These are phyloP conservation scores for Alternaria rosae DNA, from an alignment of 2,329 filamentous ascomycete species.

Conservation along the genomic window DNA sequence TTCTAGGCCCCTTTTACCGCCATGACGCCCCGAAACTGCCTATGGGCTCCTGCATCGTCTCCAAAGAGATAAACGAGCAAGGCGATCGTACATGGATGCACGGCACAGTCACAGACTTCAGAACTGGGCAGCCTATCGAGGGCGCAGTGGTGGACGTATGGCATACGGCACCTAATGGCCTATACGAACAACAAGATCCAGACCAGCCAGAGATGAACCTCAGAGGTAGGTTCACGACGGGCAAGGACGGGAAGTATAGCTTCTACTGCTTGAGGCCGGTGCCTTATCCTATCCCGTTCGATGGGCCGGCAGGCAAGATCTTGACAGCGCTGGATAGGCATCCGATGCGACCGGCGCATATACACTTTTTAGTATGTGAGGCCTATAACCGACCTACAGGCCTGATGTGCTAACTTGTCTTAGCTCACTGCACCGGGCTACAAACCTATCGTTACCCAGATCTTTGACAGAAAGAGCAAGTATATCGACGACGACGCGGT, in stretches of 20 bases:
- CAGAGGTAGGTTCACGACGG: constrained; percentile 74
- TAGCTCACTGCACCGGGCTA: constrained; percentile 65
- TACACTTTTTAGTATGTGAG: constrained; percentile 64
- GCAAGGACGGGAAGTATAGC: constrained; percentile 67
- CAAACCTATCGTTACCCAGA: constrained; percentile 76
- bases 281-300: constrained; percentile 62
- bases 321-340: constrained; percentile 67
- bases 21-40: constrained; percentile 72
- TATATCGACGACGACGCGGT: constrained; percentile 68
- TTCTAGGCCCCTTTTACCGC: constrained; percentile 86
- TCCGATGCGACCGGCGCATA: constrained; percentile 68
- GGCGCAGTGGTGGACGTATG: constrained; percentile 77
- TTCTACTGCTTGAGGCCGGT: constrained; percentile 55
- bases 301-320: constrained; percentile 67
- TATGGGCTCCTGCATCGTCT: constrained; percentile 73
- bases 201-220: constrained; percentile 76
- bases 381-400: background rate
- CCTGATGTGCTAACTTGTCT: constrained; percentile 5
- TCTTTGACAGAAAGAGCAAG: constrained; percentile 73
- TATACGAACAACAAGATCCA: constrained; percentile 74
- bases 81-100: constrained; percentile 70
- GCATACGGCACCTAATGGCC: constrained; percentile 77
- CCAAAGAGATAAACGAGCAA: constrained; percentile 52
- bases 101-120: constrained; percentile 65
- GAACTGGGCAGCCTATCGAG: constrained; percentile 69